These are phyloP conservation scores for Colletotrichum tamarilloi DNA, from an alignment of 2,329 filamentous ascomycete genomes.

Conservation along the genomic window DNA sequence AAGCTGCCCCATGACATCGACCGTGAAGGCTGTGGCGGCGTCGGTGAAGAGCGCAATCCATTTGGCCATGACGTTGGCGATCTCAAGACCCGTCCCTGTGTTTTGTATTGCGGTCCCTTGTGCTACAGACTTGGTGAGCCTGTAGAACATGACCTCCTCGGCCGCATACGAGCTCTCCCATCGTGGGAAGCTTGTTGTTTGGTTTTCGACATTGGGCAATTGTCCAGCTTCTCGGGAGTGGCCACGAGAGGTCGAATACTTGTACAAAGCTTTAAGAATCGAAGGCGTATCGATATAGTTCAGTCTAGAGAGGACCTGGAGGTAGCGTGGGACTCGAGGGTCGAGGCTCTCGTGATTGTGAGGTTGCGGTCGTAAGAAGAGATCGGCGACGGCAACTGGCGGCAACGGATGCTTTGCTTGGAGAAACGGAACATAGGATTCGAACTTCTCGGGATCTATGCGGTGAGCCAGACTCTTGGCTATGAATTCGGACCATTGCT, in stretches of 20 bases:
- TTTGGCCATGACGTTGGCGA: conserved; percentile 61
- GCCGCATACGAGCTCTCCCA: conserved; percentile 70
- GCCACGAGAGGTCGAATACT: conserved; percentile 65
- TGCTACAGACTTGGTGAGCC: conserved; percentile 88
- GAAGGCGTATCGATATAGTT: conserved; percentile 65
- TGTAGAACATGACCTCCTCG: conserved; percentile 94
- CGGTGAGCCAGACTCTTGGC: conserved; percentile 60
- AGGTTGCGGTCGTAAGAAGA: conserved; percentile 67
- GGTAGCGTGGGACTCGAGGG: conserved; percentile 68
- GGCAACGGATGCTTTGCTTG: conserved; percentile 63
- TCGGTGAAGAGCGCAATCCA: conserved; percentile 71
- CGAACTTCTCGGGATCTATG: conserved; percentile 65
- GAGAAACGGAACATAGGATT: conserved; percentile 60
- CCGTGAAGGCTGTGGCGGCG: conserved; percentile 59
- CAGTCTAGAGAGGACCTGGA: conserved; percentile 64
- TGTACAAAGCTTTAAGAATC: conserved; percentile 66
- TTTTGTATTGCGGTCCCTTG: conserved; percentile 61
- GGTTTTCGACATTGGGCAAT: not conserved
- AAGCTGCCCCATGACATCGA: conserved; percentile 59
- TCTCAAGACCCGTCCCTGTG: conserved; percentile 59
- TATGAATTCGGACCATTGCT: conserved; percentile 64
- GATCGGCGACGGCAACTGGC: conserved; percentile 62
- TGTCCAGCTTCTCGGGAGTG: conserved; percentile 43
- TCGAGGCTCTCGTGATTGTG: conserved; percentile 64
- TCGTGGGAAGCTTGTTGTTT: conserved; percentile 40